Evolutionary conservation across 2,329 filamentous ascomycete genomes (phyloP), one percentile per base, ranked within the genome.

Genomic region (Microascus cirrosus): DNA sequence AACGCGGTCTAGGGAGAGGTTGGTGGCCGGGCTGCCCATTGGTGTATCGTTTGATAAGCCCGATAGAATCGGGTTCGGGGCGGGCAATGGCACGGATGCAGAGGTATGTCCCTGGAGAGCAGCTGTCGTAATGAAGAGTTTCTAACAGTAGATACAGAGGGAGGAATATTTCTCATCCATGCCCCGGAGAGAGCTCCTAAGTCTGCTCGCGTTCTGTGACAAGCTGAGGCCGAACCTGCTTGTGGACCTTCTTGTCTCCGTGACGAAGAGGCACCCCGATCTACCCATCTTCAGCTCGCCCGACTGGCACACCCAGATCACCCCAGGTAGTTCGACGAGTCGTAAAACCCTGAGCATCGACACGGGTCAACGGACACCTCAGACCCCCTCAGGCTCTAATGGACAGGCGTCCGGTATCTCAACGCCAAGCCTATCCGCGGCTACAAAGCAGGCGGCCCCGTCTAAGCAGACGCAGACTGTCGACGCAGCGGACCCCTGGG

Each of bases 281-380:
- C 65, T 76, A 2, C 73, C 73, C 24, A 70, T 76, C 3, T 76
- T 75, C 59, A 63, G 69, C 59, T 70, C 70, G 0, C 73, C 73
- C 7, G 69, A 74, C 59, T 76, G 74, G 74, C 67, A 70, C 34
- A 53, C 60, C 15, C 61, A 55, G n/a, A 51, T 63, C 32, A 28
- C 48, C 10, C 24, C n/a, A 18, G 39, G 45, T 22, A 6, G 28
- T 34, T 28, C 36, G n/a, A 20, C 45, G 18, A n/a, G 34, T 6
- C n/a, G 12, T 18, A 53, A 48, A 34, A 13, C 32, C 28, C 32
- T 53, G 24, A 42, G 55, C 48, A 53, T 60, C 58, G 7, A 67
- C 60, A 52, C 34, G 13, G 34, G 50, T 24, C 34, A 20, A n/a
- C 36, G 34, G 20, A 55, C 8, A 22, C 50, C 35, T n/a, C n/a